Evolutionary conservation across 1,284 basidiomycete species (phyloP), one percentile per base, ranked within the genome.

Genomic region (Dichomitus squalens): DNA sequence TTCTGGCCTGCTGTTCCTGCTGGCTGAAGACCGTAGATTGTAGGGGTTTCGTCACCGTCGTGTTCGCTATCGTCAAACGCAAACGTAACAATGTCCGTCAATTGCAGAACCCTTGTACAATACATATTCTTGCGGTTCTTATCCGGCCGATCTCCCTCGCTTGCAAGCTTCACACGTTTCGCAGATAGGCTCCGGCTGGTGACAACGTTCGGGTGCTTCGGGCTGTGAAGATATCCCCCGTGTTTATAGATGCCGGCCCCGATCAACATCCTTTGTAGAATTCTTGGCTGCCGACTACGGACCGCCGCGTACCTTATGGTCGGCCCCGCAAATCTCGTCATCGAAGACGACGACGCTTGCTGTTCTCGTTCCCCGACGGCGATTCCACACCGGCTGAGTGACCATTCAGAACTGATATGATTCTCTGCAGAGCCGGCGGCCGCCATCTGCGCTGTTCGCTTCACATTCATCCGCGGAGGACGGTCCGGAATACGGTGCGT

Each of bases 31-130:
- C n/a, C 11, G 33, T 16, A 39, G 21, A 20, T 33, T 25, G 31
- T 31, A 50, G 50, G 21, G 23, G 14, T 48, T 5, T 36, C 2
- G 31, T 52, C 41, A 33, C 20, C 21, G 27, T 40, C 27, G 21
- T 50, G 12, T 40, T 18, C 44, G 52, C 50, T 57, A 39, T 53
- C 49, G 31, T 47, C 44, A n/a, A 31, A 18, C 35, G 33, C 35
- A 43, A 52, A 58, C 58, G 52, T 55, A 53, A 49, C 52, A 49
- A 49, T n/a, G 20, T 27, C 33, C 44, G 33, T 40, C 21, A n/a
- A n/a, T 48, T 35, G 27, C 43, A 40, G 12, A 40, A 14, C 35
- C 52, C 23, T 52, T 57, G 50, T 49, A 57, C 52, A 60, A 57
- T 60, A 33, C 34, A 34, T 21, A 25, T 41, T 29, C 39, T 16